A percentile compares a stretch with the other conserved stretches of the same genome.
phyloP scores from a whole-genome alignment of 1,284 basidiomycete genomes.

The Cryptococcus sp. region DNA sequence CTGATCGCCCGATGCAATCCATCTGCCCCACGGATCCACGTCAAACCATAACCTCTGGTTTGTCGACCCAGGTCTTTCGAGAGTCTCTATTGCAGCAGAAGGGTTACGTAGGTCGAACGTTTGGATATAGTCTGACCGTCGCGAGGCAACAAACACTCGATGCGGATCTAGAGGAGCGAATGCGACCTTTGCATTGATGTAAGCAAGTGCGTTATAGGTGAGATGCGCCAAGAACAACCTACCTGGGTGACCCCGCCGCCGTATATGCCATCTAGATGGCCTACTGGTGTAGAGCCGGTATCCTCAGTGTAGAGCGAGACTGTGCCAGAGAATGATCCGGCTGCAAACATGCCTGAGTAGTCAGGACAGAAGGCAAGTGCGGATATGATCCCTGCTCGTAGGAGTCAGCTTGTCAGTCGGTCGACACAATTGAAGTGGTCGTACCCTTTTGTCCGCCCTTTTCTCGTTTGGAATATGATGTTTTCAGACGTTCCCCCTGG shows the following conservation, averaged over 20 bases:
- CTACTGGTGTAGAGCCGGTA: conserved; percentile 59
- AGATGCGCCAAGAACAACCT: conserved; percentile 17
- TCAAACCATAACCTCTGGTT: conserved; percentile 80
- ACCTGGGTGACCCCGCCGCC: conserved; percentile 73
- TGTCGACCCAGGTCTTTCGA: conserved; percentile 54
- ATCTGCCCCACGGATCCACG: conserved; percentile 69
- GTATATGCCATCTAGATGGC: conserved; percentile 64
- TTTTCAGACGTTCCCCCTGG: conserved; percentile 65
- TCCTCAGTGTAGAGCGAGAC: conserved; percentile 74
- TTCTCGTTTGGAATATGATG: conserved; percentile 73
- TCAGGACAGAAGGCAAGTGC: conserved; percentile 73
- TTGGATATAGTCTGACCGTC: conserved; percentile 65
- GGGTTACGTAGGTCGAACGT: conserved; percentile 75
- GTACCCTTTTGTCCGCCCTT: conserved; percentile 80
- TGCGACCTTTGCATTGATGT: conserved; percentile 59
- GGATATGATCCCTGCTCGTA: conserved; percentile 71
- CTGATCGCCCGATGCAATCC: conserved; percentile 70
- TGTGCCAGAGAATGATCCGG: conserved; percentile 62
- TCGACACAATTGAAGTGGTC: neutral
- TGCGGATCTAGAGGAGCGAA: conserved; percentile 75
- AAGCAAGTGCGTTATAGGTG: neutral
- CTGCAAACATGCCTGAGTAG: conserved; percentile 70
- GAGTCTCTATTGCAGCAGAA: conserved; percentile 36
- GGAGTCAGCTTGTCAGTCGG: neutral
- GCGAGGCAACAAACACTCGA: conserved; percentile 74